A percentile compares a stretch with the other conserved stretches of the same genome.
Conservation (phyloP, 2,329 filamentous ascomycete genomes). For the Sporothrix pseudoabietina region DNA sequence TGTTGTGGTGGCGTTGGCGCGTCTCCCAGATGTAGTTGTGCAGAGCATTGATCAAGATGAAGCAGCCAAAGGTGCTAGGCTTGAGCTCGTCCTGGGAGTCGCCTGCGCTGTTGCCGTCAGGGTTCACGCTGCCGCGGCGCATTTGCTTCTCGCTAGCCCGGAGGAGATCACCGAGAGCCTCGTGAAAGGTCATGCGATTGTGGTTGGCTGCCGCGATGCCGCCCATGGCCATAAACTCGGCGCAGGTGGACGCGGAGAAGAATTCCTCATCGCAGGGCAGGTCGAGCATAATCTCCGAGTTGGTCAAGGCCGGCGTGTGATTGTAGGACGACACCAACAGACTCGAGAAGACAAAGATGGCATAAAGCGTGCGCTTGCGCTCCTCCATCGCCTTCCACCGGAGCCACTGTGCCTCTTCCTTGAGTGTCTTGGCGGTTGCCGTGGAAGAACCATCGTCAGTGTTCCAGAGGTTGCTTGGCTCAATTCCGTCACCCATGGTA, state of each 20-base stretch:
- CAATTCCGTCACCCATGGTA: conserved; percentile 56
- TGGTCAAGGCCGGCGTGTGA: conserved; percentile 84
- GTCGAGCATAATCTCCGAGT: conserved; percentile 88
- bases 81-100: conserved; percentile 63
- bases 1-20: conserved; percentile 82
- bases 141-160: conserved; percentile 67
- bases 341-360: conserved; percentile 89
- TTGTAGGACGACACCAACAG: conserved; percentile 91
- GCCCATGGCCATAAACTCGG: conserved; percentile 77
- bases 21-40: conserved; percentile 99
- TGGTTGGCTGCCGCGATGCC: conserved; percentile 69
- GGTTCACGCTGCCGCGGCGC: conserved; percentile 47
- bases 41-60: conserved; percentile 88
- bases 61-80: conserved; percentile 88
- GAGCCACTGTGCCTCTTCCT: conserved; percentile 77
- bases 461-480: conserved; percentile 47
- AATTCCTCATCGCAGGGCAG: conserved; percentile 92
- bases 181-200: conserved; percentile 76
- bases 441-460: conserved; percentile 34
- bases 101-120: conserved; percentile 54
- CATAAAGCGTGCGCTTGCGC: conserved; percentile 88
- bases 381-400: conserved; percentile 88
- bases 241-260: conserved; percentile 80
- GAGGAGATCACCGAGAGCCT: conserved; percentile 77
- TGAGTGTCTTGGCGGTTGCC: conserved; percentile 43